Evolutionary conservation across 495 filamentous ascomycete species (phyloP).

Genomic region (Chaetomium tenue): DNA sequence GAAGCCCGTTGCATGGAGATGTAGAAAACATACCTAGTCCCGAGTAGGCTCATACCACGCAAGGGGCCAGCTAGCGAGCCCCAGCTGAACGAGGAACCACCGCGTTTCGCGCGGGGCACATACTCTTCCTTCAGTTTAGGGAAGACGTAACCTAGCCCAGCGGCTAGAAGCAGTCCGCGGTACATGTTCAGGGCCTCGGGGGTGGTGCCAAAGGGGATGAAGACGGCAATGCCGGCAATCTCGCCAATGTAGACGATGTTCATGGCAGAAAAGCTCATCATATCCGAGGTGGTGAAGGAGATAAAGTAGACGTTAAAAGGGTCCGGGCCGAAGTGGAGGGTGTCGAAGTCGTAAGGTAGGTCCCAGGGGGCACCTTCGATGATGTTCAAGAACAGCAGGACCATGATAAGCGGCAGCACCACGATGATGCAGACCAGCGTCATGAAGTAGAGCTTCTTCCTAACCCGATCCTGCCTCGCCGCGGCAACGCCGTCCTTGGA

Average conservation of each 20-base stretch:
- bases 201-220: conserved; percentile 79
- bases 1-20: neutral
- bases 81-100: conserved; percentile 16
- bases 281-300: conserved; percentile 57
- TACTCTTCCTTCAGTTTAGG: conserved; percentile 41
- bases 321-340: conserved; percentile 35
- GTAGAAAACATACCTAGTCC: conserved; percentile 9
- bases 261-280: conserved; percentile 43
- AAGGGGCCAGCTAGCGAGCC: conserved; percentile 11
- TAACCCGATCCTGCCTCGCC: conserved; percentile 58
- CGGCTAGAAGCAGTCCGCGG: conserved; percentile 48
- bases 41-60: neutral
- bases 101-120: conserved; percentile 5
- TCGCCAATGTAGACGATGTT: conserved; percentile 71
- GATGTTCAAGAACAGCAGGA: conserved; percentile 60
- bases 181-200: conserved; percentile 75
- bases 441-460: conserved; percentile 75
- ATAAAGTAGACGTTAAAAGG: conserved; percentile 58
- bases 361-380: conserved; percentile 48
- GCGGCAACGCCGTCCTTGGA: conserved; percentile 44
- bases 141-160: conserved; percentile 53
- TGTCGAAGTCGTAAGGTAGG: conserved; percentile 46
- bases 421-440: conserved; percentile 63
- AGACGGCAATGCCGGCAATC: conserved; percentile 58
- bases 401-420: conserved; percentile 63